A percentile compares a stretch with the other conserved stretches of the same genome.
phyloP scores from a whole-genome alignment of 1,284 basidiomycete genomes.

The Pseudozyma flocculosa region DNA sequence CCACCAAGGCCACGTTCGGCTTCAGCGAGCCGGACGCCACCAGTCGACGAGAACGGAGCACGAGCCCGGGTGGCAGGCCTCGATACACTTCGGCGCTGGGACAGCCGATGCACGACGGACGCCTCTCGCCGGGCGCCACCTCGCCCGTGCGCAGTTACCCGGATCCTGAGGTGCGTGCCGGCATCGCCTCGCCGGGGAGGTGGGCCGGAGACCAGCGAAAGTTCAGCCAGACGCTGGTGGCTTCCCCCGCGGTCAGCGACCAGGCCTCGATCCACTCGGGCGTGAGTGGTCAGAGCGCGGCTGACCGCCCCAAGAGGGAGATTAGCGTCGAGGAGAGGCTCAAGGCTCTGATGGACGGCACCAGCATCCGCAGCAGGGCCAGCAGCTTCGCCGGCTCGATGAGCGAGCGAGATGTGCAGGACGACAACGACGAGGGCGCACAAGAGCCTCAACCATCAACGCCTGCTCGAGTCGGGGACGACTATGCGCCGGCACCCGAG shows the following conservation, averaged over 20 bases:
- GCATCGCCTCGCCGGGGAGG: constrained; percentile 1
- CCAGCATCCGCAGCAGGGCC: not conserved
- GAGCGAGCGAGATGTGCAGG: not conserved
- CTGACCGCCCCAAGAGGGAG: constrained; percentile 7
- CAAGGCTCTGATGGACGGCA: constrained; percentile 32
- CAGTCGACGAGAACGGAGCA: constrained; percentile 7
- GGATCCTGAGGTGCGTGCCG: not conserved
- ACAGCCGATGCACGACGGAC: constrained; percentile 26
- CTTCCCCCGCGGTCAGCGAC: constrained; percentile 1
- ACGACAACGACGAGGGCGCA: constrained; percentile 4
- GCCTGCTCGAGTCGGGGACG: constrained; percentile 11
- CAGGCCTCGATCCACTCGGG: constrained; percentile 1
- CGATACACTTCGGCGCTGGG: constrained; percentile 44
- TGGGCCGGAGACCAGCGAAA: not conserved
- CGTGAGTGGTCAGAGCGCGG: not conserved
- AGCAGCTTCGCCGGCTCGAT: constrained; percentile 4
- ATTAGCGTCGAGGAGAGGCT: constrained; percentile 37
- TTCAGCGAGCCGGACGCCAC: constrained; percentile 9
- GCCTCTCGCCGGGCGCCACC: constrained; percentile 18
- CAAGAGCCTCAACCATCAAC: constrained; percentile 9
- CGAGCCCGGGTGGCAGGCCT: constrained; percentile 38
- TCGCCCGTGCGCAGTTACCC: not conserved
- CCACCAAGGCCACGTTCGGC: constrained; percentile 24
- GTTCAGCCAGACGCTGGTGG: not conserved
- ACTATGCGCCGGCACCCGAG: constrained; percentile 5